Conservation (phyloP, 768 basidiomycete species). For the Auricularia sp. region DNA sequence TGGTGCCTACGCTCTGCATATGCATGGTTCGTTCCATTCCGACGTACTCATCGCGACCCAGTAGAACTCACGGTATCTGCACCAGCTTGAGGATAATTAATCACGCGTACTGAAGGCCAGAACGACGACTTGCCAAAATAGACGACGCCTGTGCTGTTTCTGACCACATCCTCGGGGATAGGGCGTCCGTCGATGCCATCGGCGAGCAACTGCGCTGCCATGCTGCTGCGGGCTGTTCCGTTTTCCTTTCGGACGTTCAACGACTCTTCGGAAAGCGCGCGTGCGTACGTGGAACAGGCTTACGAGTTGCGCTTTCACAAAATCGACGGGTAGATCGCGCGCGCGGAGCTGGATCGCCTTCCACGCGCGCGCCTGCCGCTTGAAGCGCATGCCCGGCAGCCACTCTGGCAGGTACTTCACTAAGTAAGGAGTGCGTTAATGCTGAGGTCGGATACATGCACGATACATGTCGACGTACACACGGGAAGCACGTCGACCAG, state of each 20-base stretch:
- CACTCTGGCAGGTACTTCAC: conserved; percentile 28
- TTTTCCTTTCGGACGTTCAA: conserved; percentile 20
- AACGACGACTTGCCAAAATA: neutral
- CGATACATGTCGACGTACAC: too few species aligned
- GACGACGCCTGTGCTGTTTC: neutral
- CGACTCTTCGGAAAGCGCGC: conserved; percentile 16
- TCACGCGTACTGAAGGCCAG: neutral
- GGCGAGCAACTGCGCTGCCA: neutral
- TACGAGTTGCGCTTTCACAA: conserved; percentile 30
- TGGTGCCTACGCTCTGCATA: neutral
- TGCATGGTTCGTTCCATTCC: neutral
- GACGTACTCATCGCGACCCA: too few species aligned
- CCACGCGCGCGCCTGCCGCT: conserved; percentile 20
- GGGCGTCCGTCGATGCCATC: neutral
- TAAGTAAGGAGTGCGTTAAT: neutral
- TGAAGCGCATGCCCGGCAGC: conserved; percentile 28
- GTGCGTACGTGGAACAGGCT: neutral
- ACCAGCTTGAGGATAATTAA: neutral
- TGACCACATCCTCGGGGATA: neutral
- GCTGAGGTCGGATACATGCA: too few species aligned
- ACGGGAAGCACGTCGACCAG: too few species aligned
- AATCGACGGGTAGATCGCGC: conserved; percentile 34
- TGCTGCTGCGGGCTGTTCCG: conserved; percentile 1
- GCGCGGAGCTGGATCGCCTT: neutral
- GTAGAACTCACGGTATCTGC: neutral